These are phyloP conservation scores for Lepidium didymum DNA, from an alignment of 345 rosid species.

Conservation along the genomic window DNA sequence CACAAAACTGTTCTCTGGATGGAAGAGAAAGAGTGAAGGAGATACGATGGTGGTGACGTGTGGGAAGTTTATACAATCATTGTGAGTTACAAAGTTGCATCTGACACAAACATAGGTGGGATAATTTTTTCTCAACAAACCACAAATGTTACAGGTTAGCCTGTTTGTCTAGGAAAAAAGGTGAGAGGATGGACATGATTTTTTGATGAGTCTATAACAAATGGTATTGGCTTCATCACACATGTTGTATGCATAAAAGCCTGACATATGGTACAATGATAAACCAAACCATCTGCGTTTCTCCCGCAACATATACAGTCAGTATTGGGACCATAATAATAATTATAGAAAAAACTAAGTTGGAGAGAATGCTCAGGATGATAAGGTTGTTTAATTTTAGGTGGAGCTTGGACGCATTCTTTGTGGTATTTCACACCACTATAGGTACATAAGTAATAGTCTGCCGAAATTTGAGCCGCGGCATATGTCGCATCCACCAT, in stretches of 20 bases:
- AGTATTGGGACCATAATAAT: too few relatives aligned
- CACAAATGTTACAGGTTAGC: neutral
- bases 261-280: neutral
- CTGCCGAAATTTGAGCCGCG: neutral
- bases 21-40: neutral
- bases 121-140: neutral
- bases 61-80: neutral
- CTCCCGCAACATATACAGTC: neutral
- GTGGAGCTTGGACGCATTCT: neutral
- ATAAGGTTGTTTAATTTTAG: neutral
- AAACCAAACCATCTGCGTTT: neutral
- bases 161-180: neutral
- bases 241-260: neutral
- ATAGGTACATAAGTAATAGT: neutral
- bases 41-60: neutral
- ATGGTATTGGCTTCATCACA: neutral
- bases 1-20: neutral
- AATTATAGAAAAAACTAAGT: neutral
- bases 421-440: neutral
- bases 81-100: neutral
- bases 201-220: neutral
- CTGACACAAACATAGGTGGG: neutral
- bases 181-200: neutral
- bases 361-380: neutral
- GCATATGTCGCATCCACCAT: neutral